Evolutionary conservation across 768 basidiomycete genomes (phyloP), one percentile per base, ranked within the genome.

Genomic region (Lentinula aciculospora): DNA sequence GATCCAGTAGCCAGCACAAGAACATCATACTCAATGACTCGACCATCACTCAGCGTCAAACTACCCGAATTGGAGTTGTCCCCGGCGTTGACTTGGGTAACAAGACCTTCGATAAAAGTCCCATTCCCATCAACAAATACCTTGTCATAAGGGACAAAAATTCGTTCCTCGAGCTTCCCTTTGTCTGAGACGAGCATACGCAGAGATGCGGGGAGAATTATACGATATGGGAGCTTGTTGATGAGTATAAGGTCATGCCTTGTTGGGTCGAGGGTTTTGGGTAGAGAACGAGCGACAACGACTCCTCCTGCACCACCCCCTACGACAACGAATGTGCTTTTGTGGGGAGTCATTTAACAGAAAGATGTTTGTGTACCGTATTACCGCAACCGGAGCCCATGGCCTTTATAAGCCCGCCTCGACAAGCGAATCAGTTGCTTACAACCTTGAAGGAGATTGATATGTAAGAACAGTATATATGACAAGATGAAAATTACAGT

Each of bases 1-100:
- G 75, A 76, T 1, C 88, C 88, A 1, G 86, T 73, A 0, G 84
- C 78, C 31, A 89, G 67, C 40, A 89, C 75, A 39, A 90, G 79
- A 21, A 78, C 69, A 9, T 76, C 75, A 67, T 82, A 90, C 8
- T 71, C 65, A 17, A 88, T 58, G 19, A 66, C 66, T 51, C 82
- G 76, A 32, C 83, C 84, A 61, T 72, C 69, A 10, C 72, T 74
- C 10, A 89, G 75, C 5, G 76, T 70, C 8, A 89, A 74, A 28
- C 65, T 60, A 0, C 77, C 73, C 0, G 81, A 81, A 15, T 76
- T 75, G 1, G 65, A 59, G 6, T 63, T 67, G 21, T 69, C 56
- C 17, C 64, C 68, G n/a, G 71, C 67, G 50, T 36, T 70, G 60
- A 40, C 64, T 56, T 34, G 74, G 71, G 9, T 70, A 66, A 51